These are phyloP conservation scores for Urtica urens DNA, from an alignment of 306 rosid species.

Conservation along the genomic window DNA sequence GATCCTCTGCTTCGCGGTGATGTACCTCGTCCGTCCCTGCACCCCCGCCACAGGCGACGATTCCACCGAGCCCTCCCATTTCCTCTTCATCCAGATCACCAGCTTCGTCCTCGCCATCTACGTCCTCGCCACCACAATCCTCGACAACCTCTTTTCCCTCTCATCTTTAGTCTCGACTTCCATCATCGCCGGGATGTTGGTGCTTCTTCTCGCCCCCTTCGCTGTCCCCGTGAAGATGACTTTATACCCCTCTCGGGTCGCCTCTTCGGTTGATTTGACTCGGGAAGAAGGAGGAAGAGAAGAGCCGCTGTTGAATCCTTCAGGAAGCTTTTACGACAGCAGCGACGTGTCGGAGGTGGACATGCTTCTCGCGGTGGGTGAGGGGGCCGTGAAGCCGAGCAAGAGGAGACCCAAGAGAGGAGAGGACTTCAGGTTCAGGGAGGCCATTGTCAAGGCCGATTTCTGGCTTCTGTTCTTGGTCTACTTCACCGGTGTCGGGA, in stretches of 20 bases:
- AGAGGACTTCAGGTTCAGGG: slow-evolving; percentile 55
- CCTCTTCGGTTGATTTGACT: slow-evolving; percentile 27
- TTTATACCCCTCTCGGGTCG: slow-evolving; percentile 24
- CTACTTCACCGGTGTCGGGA: slow-evolving; percentile 71
- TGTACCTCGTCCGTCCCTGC: slow-evolving; percentile 63
- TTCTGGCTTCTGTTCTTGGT: slow-evolving; percentile 70
- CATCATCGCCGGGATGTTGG: slow-evolving; percentile 37
- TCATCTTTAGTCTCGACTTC: slow-evolving; percentile 19
- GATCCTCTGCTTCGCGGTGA: slow-evolving; percentile 38
- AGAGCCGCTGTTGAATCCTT: slow-evolving; percentile 29
- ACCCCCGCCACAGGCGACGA: slow-evolving; percentile 55
- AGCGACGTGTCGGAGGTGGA: slow-evolving; percentile 49
- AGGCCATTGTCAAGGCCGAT: slow-evolving; percentile 75
- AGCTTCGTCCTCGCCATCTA: slow-evolving; percentile 53
- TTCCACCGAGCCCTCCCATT: slow-evolving; percentile 35
- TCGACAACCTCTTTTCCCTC: slow-evolving; percentile 18
- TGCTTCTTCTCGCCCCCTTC: slow-evolving; percentile 70
- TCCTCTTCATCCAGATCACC: slow-evolving; percentile 50
- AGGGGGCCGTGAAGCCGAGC: slow-evolving; percentile 71
- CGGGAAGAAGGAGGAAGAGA: slow-evolving; percentile 21
- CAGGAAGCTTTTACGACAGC: slow-evolving; percentile 37
- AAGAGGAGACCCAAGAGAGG: slow-evolving; percentile 78
- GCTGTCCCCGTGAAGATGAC: slow-evolving; percentile 74
- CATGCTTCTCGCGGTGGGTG: slow-evolving; percentile 81
- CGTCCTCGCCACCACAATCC: slow-evolving; percentile 42